Percentiles rank a stretch among this genome's conserved stretches.
Evolutionary conservation across 257 asterid species (phyloP).

Genomic region (Solanum rostratum): DNA sequence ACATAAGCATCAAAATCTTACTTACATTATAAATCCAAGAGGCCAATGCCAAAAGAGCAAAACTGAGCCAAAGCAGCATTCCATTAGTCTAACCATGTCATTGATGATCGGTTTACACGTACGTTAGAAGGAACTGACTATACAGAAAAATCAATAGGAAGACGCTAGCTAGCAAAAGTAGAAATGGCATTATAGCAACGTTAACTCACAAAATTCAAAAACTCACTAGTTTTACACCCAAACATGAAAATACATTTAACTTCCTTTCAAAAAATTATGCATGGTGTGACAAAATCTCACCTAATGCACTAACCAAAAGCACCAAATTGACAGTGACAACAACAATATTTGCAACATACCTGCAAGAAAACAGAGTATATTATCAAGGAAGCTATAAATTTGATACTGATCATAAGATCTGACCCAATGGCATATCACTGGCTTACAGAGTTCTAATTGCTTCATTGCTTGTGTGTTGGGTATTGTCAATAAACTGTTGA

Average conservation of each 20-base stretch:
- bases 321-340: slow-evolving; percentile 23
- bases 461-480: slow-evolving; percentile 17
- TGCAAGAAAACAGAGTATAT: not conserved
- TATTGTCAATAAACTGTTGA: slow-evolving; percentile 12
- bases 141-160: not conserved
- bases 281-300: slow-evolving; percentile 18
- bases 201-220: not conserved
- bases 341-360: slow-evolving; percentile 33
- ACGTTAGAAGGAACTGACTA: slow-evolving; percentile 6
- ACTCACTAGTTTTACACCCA: not conserved
- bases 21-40: slow-evolving; percentile 44
- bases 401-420: not conserved
- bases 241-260: not conserved
- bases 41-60: slow-evolving; percentile 31
- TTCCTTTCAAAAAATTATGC: not conserved
- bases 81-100: slow-evolving; percentile 40
- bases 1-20: not conserved
- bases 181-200: not conserved
- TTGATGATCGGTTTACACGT: slow-evolving; percentile 11
- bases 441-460: slow-evolving; percentile 7
- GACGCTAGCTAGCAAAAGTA: not conserved
- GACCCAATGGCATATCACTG: not conserved
- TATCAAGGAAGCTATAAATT: not conserved
- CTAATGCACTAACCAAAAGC: slow-evolving; percentile 30
- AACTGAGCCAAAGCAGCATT: slow-evolving; percentile 52